Conservation (phyloP, 139 green algal species). For the Chlamydomonas schloesseri region DNA sequence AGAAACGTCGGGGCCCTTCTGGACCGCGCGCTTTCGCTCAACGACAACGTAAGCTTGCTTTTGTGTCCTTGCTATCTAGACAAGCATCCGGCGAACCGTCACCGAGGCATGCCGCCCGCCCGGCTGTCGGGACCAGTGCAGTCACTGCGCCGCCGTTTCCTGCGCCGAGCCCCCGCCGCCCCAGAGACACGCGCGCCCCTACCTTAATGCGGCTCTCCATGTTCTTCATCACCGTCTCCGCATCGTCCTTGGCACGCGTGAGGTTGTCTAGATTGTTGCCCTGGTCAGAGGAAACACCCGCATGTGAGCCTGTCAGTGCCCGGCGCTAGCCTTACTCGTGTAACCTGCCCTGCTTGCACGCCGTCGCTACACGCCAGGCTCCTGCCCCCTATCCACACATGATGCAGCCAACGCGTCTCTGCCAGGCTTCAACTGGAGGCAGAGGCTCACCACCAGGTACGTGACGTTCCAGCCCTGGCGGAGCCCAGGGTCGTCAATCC, state of each 20-base stretch:
- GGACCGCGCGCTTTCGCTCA: no score
- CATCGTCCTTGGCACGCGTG: neutral
- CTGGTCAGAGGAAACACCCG: neutral
- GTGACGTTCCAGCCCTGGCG: conserved; percentile 12
- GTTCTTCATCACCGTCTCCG: neutral
- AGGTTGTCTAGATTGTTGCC: conserved; percentile 10
- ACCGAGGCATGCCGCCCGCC: no score
- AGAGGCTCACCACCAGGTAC: conserved; percentile 7
- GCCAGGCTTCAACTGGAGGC: neutral
- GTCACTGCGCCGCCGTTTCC: no score
- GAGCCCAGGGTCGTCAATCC: neutral
- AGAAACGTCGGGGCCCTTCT: no score
- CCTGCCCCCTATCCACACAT: neutral
- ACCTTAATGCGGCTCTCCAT: conserved; percentile 36
- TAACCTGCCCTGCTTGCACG: neutral
- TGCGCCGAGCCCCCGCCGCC: no score
- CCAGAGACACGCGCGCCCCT: no score
- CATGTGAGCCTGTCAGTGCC: neutral
- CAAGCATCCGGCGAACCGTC: no score
- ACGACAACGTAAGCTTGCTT: no score
- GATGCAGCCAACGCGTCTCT: neutral
- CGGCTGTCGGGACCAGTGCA: no score
- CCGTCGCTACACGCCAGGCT: neutral
- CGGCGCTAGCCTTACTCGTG: neutral
- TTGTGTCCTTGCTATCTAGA: no score